Percentiles rank a stretch among this genome's conserved stretches.
Conservation (phyloP, 2,329 filamentous ascomycete genomes). For the Capronia americana region DNA sequence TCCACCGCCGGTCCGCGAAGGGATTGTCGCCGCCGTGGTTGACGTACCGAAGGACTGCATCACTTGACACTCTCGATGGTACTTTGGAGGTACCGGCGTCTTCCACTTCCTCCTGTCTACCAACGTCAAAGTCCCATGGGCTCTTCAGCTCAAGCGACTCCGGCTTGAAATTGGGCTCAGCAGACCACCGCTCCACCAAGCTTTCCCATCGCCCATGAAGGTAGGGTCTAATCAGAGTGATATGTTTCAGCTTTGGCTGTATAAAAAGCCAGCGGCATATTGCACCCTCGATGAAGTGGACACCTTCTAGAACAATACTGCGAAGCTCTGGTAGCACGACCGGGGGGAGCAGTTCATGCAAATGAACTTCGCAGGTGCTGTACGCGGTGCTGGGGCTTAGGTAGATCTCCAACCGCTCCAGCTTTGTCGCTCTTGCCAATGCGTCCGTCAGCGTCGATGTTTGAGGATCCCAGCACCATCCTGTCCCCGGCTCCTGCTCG, state of each 20-base stretch:
- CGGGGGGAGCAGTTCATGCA: slow-evolving; percentile 10
- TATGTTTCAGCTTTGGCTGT: slow-evolving; percentile 22
- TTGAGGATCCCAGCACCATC: neutral
- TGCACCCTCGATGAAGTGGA: slow-evolving; percentile 2
- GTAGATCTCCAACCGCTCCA: slow-evolving; percentile 20
- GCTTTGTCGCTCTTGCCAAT: slow-evolving; percentile 8
- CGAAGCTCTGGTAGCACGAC: slow-evolving; percentile 10
- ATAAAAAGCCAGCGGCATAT: slow-evolving; percentile 23
- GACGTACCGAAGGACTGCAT: slow-evolving; percentile 18
- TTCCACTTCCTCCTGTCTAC: neutral
- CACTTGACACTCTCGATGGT: slow-evolving; percentile 16
- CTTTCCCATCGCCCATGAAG: slow-evolving; percentile 17
- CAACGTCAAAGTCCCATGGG: slow-evolving; percentile 9
- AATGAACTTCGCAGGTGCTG: neutral
- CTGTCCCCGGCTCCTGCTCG: neutral
- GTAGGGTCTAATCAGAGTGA: slow-evolving; percentile 9
- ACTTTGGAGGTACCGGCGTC: slow-evolving; percentile 2
- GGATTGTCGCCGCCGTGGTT: slow-evolving; percentile 28
- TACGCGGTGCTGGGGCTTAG: neutral
- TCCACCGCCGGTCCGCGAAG: slow-evolving; percentile 14
- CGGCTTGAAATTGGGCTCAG: slow-evolving; percentile 8
- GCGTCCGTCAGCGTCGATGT: neutral
- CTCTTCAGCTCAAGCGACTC: slow-evolving; percentile 17
- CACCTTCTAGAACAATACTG: slow-evolving; percentile 13
- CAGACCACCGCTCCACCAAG: slow-evolving; percentile 12